These are phyloP conservation scores for Yamadazyma ubonensis DNA, from an alignment of 805 yeast genomes.

Conservation along the genomic window DNA sequence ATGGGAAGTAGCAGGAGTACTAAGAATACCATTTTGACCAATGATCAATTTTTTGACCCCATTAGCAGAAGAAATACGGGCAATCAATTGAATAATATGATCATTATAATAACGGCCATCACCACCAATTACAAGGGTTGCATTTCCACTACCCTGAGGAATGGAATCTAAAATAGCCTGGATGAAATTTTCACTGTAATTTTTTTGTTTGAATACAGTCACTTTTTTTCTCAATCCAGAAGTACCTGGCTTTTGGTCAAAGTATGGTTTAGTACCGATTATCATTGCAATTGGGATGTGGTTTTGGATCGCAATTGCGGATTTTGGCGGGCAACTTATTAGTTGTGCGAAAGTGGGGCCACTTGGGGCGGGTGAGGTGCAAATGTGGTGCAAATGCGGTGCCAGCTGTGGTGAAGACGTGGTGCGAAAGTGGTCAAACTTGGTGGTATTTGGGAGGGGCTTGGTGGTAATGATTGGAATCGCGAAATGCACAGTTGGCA, in stretches of 20 bases:
- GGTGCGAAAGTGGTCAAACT: too few species aligned
- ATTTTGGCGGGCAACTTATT: too few species aligned
- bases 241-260: slow-evolving; percentile 96
- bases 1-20: slow-evolving; percentile 97
- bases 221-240: slow-evolving; percentile 95
- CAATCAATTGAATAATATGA: slow-evolving; percentile 75
- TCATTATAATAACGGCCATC: slow-evolving; percentile 94
- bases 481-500: too few species aligned
- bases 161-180: slow-evolving; percentile 83
- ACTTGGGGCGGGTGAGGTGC: background rate
- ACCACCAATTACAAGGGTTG: slow-evolving; percentile 90
- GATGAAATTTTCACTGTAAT: slow-evolving; percentile 91
- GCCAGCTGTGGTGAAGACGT: too few species aligned
- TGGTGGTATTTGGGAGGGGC: too few species aligned
- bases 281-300: slow-evolving; percentile 3
- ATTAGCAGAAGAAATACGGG: slow-evolving; percentile 84
- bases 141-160: slow-evolving; percentile 78
- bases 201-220: slow-evolving; percentile 68
- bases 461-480: too few species aligned
- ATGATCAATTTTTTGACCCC: slow-evolving; percentile 82
- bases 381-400: too few species aligned
- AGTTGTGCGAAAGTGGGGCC: slow-evolving; percentile 1
- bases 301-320: background rate
- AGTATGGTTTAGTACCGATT: slow-evolving; percentile 62
- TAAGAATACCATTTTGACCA: slow-evolving; percentile 84